Conservation (phyloP, 129 eudicot species). For the Flaveria trinervia region DNA sequence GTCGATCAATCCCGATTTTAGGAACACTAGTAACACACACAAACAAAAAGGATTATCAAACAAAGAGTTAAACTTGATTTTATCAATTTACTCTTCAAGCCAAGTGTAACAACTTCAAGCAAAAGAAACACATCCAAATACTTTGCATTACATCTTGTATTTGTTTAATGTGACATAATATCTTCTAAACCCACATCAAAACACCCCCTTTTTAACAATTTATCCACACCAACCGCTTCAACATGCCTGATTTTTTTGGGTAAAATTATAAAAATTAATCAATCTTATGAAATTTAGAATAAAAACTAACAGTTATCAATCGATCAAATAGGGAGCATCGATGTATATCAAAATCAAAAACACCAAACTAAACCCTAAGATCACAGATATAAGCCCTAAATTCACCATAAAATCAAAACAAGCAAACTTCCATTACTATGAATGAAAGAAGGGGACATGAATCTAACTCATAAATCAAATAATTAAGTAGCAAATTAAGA, state of each 20-base stretch:
- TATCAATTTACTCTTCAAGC: background rate
- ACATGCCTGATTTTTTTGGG: background rate
- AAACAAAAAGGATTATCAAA: background rate
- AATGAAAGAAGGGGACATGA: background rate
- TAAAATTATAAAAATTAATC: background rate
- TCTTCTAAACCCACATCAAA: no score
- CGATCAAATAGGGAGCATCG: background rate
- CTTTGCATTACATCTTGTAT: no score
- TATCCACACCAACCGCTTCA: no score
- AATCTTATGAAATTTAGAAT: background rate
- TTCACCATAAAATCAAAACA: background rate
- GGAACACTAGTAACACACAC: background rate
- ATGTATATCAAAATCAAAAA: background rate
- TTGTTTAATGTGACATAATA: no score
- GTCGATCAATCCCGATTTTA: no score
- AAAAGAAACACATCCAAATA: background rate
- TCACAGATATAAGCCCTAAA: background rate
- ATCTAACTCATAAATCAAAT: background rate
- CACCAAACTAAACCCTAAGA: background rate
- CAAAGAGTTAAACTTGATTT: background rate
- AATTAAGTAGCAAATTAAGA: background rate
- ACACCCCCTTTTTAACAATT: no score
- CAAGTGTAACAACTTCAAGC: background rate
- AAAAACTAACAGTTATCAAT: background rate
- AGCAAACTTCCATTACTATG: background rate